A percentile compares a stretch with the other conserved stretches of the same genome.
These are phyloP conservation scores for Sophora flavescens DNA, from an alignment of 306 rosid genomes.

Conservation along the genomic window DNA sequence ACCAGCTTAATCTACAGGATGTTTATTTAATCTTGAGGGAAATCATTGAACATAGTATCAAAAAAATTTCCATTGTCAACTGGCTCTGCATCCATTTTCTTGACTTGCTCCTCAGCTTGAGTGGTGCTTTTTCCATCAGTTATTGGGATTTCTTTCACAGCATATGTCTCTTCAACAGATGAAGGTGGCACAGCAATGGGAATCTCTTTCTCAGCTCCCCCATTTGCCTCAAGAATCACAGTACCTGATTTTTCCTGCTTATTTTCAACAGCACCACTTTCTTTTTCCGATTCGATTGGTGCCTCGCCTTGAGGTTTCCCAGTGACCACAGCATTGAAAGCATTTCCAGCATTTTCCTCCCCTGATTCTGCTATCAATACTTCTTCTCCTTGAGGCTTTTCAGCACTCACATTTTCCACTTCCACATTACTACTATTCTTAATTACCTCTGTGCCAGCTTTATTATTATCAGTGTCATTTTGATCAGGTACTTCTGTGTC, in stretches of 20 bases:
- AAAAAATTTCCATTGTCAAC: slow-evolving; percentile 54
- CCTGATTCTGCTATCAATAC: slow-evolving; percentile 43
- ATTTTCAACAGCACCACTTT: slow-evolving; percentile 49
- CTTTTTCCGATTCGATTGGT: slow-evolving; percentile 43
- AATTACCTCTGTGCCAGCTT: slow-evolving; percentile 46
- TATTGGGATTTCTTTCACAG: slow-evolving; percentile 44
- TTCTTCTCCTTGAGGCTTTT: slow-evolving; percentile 45
- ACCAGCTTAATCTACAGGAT: slow-evolving; percentile 49
- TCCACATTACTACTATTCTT: slow-evolving; percentile 35
- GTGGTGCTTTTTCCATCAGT: slow-evolving; percentile 45
- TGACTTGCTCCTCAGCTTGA: slow-evolving; percentile 53
- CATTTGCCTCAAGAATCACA: slow-evolving; percentile 46
- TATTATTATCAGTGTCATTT: slow-evolving; percentile 15
- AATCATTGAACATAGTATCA: slow-evolving; percentile 52
- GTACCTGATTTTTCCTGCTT: slow-evolving; percentile 43
- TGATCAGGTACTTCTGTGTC: slow-evolving; percentile 16
- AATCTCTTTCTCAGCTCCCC: slow-evolving; percentile 54
- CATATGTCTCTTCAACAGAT: slow-evolving; percentile 47
- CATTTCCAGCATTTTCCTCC: slow-evolving; percentile 46
- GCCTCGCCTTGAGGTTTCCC: slow-evolving; percentile 39
- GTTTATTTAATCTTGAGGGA: slow-evolving; percentile 37
- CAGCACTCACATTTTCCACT: slow-evolving; percentile 35
- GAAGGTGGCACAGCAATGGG: slow-evolving; percentile 21
- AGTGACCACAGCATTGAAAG: slow-evolving; percentile 36
- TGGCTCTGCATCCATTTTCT: slow-evolving; percentile 47